Evolutionary conservation across 352 stramenopile genomes (phyloP).

Genomic region (Phytophthora colocasiae): DNA sequence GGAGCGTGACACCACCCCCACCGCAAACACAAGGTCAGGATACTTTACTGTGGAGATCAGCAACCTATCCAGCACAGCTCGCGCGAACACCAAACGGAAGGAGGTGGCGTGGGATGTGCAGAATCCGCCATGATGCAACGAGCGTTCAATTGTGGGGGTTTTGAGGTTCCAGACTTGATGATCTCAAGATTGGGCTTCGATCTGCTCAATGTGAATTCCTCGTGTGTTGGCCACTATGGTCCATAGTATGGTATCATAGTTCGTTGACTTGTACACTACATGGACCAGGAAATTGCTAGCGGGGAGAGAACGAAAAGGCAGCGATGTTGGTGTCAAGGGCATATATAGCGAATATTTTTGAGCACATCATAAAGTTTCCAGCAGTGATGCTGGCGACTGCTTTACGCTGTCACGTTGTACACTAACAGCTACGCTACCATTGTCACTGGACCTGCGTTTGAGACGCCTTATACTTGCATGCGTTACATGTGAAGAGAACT

Average conservation of each 20-base stretch:
- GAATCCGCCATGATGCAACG: conserved; percentile 11
- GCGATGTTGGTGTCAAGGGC: too few species aligned
- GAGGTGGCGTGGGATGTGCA: conserved; percentile 20
- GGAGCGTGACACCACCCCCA: conserved; percentile 3
- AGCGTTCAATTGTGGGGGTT: conserved; percentile 27
- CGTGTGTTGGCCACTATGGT: too few species aligned
- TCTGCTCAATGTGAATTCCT: too few species aligned
- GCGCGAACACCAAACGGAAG: conserved; percentile 30
- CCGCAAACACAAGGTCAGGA: conserved; percentile 10
- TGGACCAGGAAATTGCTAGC: too few species aligned
- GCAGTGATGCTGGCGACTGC: background rate
- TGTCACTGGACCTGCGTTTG: background rate
- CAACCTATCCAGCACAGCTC: background rate
- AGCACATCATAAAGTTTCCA: background rate
- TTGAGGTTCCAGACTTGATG: background rate
- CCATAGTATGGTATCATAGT: too few species aligned
- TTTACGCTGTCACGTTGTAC: conserved; percentile 13
- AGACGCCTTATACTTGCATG: too few species aligned
- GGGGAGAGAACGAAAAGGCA: too few species aligned
- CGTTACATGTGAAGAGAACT: too few species aligned
- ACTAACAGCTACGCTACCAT: too few species aligned
- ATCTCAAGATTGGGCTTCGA: too few species aligned
- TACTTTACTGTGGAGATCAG: conserved; percentile 1
- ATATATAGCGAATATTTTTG: too few species aligned
- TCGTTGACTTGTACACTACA: too few species aligned